These are phyloP conservation scores for Blastomyces silverae DNA, from an alignment of 2,329 filamentous ascomycete genomes.

Conservation along the genomic window DNA sequence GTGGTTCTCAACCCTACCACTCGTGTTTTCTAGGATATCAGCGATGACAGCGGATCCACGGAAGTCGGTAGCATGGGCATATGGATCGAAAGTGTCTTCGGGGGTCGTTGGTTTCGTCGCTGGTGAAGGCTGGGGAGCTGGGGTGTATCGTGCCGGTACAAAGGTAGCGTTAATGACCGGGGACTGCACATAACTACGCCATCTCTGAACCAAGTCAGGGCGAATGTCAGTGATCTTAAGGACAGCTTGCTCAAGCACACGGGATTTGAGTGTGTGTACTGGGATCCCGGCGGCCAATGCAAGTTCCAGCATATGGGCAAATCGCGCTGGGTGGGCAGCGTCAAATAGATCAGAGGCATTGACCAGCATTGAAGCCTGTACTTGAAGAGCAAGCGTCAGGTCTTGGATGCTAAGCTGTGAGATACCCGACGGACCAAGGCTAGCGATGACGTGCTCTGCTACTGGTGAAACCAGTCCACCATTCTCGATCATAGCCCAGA, in stretches of 20 bases:
- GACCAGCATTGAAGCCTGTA: slow-evolving; percentile 48
- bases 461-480: slow-evolving; percentile 55
- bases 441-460: slow-evolving; percentile 55
- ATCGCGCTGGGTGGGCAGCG: slow-evolving; percentile 53
- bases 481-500: slow-evolving; percentile 61
- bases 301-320: slow-evolving; percentile 56
- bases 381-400: slow-evolving; percentile 55
- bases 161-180: slow-evolving; percentile 41
- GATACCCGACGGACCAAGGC: slow-evolving; percentile 54
- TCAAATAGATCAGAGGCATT: slow-evolving; percentile 43
- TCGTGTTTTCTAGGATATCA: slow-evolving; percentile 75
- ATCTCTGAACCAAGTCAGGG: slow-evolving; percentile 47
- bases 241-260: slow-evolving; percentile 53
- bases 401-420: slow-evolving; percentile 47
- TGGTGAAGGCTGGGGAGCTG: slow-evolving; percentile 42
- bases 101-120: slow-evolving; percentile 55
- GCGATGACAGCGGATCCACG: slow-evolving; percentile 87
- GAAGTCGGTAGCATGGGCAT: slow-evolving; percentile 83
- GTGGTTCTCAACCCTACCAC: slow-evolving; percentile 63
- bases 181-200: slow-evolving; percentile 49
- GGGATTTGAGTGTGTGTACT: slow-evolving; percentile 51
- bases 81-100: slow-evolving; percentile 84
- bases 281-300: slow-evolving; percentile 48
- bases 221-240: slow-evolving; percentile 45
- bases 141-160: slow-evolving; percentile 36